These are phyloP conservation scores for Escallonia herrerae DNA, from an alignment of 129 eudicot genomes.

Conservation along the genomic window DNA sequence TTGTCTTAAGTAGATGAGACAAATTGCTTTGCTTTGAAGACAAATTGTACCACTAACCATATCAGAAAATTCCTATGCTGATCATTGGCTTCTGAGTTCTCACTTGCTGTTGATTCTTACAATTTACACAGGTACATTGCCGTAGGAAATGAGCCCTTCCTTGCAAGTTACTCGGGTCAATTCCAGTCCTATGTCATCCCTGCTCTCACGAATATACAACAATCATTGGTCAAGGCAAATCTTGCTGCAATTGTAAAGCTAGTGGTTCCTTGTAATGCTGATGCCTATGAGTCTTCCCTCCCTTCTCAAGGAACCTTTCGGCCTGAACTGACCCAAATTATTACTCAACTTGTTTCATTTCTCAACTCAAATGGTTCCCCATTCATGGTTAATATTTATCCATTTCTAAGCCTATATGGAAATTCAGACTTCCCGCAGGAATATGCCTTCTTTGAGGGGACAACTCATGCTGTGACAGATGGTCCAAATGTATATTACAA, in stretches of 20 bases:
- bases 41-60: no score
- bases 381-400: conserved; percentile 82
- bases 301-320: conserved; percentile 93
- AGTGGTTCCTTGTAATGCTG: conserved; percentile 93
- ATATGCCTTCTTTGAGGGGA: conserved; percentile 84
- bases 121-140: conserved; percentile 61
- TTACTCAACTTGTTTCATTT: conserved; percentile 77
- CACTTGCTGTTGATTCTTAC: neutral
- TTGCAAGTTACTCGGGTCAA: conserved; percentile 70
- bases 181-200: conserved; percentile 76
- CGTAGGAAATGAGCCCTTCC: conserved; percentile 95
- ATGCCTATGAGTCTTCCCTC: conserved; percentile 78
- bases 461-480: conserved; percentile 70
- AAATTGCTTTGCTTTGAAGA: no score
- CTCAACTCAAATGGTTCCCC: conserved; percentile 78
- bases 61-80: neutral
- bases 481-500: conserved; percentile 79
- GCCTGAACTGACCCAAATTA: conserved; percentile 69
- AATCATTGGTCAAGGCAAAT: conserved; percentile 75
- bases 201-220: conserved; percentile 72
- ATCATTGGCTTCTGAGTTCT: neutral
- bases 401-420: conserved; percentile 81
- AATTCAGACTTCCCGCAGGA: conserved; percentile 95
- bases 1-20: no score
- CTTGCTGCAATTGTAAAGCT: conserved; percentile 62